Conservation (phyloP, 192 early-diverging fungal species). For the Diversispora epigaea region DNA sequence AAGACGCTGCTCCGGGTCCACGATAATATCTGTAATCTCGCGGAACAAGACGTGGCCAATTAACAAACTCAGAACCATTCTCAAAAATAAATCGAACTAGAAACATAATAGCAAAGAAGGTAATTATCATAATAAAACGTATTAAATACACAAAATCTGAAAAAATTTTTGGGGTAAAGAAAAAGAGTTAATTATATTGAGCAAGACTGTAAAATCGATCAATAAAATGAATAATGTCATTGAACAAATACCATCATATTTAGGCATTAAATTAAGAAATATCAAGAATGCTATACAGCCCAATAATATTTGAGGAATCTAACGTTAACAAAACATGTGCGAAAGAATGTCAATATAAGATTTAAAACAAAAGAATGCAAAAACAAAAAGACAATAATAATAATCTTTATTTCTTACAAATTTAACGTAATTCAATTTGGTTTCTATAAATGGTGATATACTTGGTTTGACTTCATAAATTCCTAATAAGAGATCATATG, state of each 20-base stretch:
- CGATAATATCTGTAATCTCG: conserved; percentile 13
- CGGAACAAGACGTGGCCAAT: conserved; percentile 53
- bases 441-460: conserved; percentile 53
- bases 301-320: conserved; percentile 40
- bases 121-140: conserved; percentile 49
- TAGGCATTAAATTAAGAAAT: neutral
- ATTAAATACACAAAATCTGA: conserved; percentile 19
- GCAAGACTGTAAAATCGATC: neutral
- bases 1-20: neutral
- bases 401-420: conserved; percentile 37
- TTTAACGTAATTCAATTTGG: conserved; percentile 58
- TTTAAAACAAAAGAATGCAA: no score
- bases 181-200: conserved; percentile 23
- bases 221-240: neutral
- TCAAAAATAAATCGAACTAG: conserved; percentile 44
- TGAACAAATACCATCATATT: neutral
- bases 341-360: conserved; percentile 29
- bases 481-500: conserved; percentile 86
- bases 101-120: conserved; percentile 49
- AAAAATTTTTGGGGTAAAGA: conserved; percentile 27
- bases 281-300: neutral
- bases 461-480: conserved; percentile 45
- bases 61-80: conserved; percentile 50
- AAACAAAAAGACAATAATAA: neutral
- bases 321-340: conserved; percentile 44